A percentile compares a stretch with the other conserved stretches of the same genome.
Evolutionary conservation across 2,329 filamentous ascomycete species (phyloP).

Genomic region (Colletotrichum incanum): DNA sequence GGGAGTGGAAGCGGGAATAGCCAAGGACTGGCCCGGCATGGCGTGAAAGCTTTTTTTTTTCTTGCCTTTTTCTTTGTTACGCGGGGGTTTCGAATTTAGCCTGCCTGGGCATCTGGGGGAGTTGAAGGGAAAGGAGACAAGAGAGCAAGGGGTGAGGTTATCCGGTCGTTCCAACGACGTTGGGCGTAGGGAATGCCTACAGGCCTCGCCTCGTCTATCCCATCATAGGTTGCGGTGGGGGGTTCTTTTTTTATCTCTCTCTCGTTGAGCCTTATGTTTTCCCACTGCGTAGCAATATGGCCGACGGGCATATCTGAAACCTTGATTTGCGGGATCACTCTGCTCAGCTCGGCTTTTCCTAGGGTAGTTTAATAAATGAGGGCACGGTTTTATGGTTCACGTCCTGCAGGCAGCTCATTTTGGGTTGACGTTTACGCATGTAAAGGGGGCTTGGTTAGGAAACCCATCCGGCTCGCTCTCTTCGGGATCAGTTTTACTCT

Average conservation of each 20-base stretch:
- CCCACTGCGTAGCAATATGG: background rate
- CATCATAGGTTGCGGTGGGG: background rate
- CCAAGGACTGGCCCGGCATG: slow-evolving; percentile 38
- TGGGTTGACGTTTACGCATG: no score
- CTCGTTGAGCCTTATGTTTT: background rate
- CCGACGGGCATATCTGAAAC: slow-evolving; percentile 1
- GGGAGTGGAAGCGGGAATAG: slow-evolving; percentile 9
- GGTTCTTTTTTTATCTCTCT: no score
- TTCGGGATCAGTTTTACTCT: background rate
- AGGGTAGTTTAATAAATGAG: slow-evolving; percentile 5
- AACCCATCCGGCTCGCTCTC: no score
- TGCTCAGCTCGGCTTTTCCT: background rate
- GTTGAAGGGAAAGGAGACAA: background rate
- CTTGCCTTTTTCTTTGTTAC: slow-evolving; percentile 1
- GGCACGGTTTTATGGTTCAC: slow-evolving; percentile 1
- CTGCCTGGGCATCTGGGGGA: slow-evolving; percentile 1
- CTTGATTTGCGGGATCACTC: slow-evolving; percentile 4
- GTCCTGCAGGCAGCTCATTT: background rate
- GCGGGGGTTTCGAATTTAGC: slow-evolving; percentile 4
- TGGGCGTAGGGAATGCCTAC: slow-evolving; percentile 1
- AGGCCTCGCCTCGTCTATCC: slow-evolving; percentile 1
- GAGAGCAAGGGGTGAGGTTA: slow-evolving; percentile 9
- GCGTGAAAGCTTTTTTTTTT: slow-evolving; percentile 31
- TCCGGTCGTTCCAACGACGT: background rate
- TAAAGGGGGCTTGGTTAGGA: background rate